Base-by-base conservation (phyloP, 1,139 yeast genomes). In the Candida anutae region DNA sequence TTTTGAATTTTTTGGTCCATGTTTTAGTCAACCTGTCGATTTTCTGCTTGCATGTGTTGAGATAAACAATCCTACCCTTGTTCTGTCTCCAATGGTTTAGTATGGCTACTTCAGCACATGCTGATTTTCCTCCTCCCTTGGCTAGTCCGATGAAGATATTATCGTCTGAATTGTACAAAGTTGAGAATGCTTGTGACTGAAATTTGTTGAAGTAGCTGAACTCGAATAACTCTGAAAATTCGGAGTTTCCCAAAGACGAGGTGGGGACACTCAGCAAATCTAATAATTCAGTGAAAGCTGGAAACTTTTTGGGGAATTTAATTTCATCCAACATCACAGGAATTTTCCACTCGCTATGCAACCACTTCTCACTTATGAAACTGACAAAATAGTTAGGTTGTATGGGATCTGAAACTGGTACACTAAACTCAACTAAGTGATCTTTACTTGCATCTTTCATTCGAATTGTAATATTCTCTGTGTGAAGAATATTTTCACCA, bases 331-430 rank as follows among this genome's bases (percentile, higher is more conserved):
- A 57, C 27, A 74, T 53, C 2, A 85, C 58, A 0, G 95, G 85
- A 2, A 70, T 50, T 33, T 71, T 70, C 39, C 70, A 63, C 29
- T 74, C 84, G 32, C 87, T 74, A 36, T 83, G 88, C 6, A 87
- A 54, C 98, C 98, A 90, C 34, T 66, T 73, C 34, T 87, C 94
- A 35, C 94, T 84, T 3, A 81, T 57, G 13, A 87, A 49, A 0
- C 81, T 65, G 5, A 87, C 68, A 50, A 81, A 83, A 40, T 80
- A 77, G 40, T 77, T 77, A 2, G 95, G 95, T 11, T 93, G 88
- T 3, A 71, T 33, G 1, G 81, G 77, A 5, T 71, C 76, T 19
- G 61, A 34, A 14, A 74, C 37, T 4, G 82, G 72, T 3, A 88
- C 73, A 1, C 82, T 68, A 41, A 85, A 75, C 26, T 79, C 88